Base-by-base conservation (phyloP, 192 early-diverging fungal genomes). In the Rhizoclosmatium globosum region DNA sequence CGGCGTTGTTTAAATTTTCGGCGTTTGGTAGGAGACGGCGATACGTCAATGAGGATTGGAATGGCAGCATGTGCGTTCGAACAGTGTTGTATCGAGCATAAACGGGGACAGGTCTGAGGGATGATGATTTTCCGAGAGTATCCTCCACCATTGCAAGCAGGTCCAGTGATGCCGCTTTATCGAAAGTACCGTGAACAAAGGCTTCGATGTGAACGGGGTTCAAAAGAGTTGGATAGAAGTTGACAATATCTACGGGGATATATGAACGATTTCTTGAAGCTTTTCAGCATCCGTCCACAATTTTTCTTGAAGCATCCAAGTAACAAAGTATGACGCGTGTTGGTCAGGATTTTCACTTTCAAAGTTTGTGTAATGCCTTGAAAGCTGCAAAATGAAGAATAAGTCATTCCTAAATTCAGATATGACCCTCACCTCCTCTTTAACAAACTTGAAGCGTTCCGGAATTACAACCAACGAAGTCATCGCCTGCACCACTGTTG, bases 1-100 rank as follows among this genome's bases (percentile, higher is more conserved):
- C 89, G 60, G 94, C 93, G 70, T 93, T 95, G 82, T 99, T 97
- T 57, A 96, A 81, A 80, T 99, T 95, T 50, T 93, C 86, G 13
- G 86, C 81, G 76, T 97, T 95, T 0, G 92, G 92, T 1, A 94
- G 93, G 38, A 45, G 23, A 19, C 77, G 77, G 44, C 77, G 77
- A 53, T 78, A 71, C 7, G 68, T 78, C 68, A 70, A 45, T 17
- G 64, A 68, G 6, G 61, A 31, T 13, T 50, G 45, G 23, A 47
- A 41, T 9, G 92, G 89, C 6, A 94, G 62, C 2, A 89, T 15
- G 38, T 90, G 79, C 11, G 88, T 88, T 11, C 91, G 89, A 38
- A 83, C 79, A n/a, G 85, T 65, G 15, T 89, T 69, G 68, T 87
- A 85, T 17, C 87, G 89, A 21, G 85, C 80, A 74, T 84, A 69